A percentile compares a stretch with the other conserved stretches of the same genome.
Evolutionary conservation across 2,329 filamentous ascomycete genomes (phyloP).

Genomic region (Penicillium vulpinum): DNA sequence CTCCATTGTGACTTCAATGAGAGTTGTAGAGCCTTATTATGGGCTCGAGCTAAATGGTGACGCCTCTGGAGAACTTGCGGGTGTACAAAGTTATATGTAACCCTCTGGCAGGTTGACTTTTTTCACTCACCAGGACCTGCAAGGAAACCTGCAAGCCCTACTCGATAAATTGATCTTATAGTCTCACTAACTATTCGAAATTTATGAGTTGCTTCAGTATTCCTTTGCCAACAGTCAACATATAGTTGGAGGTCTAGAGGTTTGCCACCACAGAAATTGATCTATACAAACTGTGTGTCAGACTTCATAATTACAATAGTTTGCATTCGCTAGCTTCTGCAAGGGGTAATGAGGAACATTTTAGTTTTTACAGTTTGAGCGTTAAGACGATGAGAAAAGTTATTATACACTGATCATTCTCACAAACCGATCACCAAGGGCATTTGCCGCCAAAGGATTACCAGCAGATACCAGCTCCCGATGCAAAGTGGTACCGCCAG

Average conservation of each 20-base stretch:
- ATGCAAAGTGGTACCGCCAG: conserved; percentile 47
- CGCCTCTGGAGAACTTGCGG: background rate
- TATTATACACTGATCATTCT: conserved; percentile 32
- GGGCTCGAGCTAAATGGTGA: background rate
- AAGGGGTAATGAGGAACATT: no score
- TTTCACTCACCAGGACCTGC: background rate
- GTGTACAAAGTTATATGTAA: background rate
- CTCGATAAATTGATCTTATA: background rate
- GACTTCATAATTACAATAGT: background rate
- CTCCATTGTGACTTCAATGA: no score
- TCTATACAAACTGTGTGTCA: background rate
- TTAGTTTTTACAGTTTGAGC: background rate
- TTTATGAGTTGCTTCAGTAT: no score
- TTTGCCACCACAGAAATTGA: no score
- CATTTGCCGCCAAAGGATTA: conserved; percentile 36
- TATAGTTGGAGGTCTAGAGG: no score
- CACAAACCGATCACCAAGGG: conserved; percentile 36
- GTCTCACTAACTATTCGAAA: no score
- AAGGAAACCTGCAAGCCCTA: no score
- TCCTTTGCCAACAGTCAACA: no score
- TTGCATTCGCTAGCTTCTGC: no score
- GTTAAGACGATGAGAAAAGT: background rate
- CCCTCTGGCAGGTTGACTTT: background rate
- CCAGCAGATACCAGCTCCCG: conserved; percentile 41
- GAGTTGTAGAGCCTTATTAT: background rate